Evolutionary conservation across 2,329 filamentous ascomycete genomes (phyloP).

Genomic region (Microascus cirrosus): DNA sequence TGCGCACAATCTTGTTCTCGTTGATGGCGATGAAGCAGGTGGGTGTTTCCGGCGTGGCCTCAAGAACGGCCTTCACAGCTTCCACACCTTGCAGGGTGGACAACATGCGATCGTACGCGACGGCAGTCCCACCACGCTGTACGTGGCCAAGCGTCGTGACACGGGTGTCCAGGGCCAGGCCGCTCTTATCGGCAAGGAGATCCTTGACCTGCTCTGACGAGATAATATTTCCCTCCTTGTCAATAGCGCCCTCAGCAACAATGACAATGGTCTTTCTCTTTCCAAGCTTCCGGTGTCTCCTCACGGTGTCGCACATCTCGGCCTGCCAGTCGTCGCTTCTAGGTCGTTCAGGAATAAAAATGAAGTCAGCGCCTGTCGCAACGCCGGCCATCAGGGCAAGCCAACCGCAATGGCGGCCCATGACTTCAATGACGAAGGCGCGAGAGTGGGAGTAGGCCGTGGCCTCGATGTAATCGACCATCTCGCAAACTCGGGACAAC

Average conservation of each 20-base stretch:
- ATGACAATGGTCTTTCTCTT: constrained; percentile 98
- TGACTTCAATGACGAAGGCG: constrained; percentile 96
- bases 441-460: constrained; percentile 90
- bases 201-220: constrained; percentile 72
- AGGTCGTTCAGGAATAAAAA: constrained; percentile 94
- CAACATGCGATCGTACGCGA: constrained; percentile 89
- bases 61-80: constrained; percentile 82
- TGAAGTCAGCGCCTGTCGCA: constrained; percentile 87
- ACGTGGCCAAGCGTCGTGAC: constrained; percentile 95
- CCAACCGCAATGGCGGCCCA: constrained; percentile 98
- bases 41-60: constrained; percentile 77
- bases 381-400: constrained; percentile 93
- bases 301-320: constrained; percentile 73
- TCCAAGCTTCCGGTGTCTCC: constrained; percentile 70
- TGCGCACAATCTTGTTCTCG: constrained; percentile 94
- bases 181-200: constrained; percentile 62
- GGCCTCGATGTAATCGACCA: constrained; percentile 93
- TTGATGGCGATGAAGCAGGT: constrained; percentile 94
- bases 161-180: constrained; percentile 77
- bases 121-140: constrained; percentile 87
- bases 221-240: constrained; percentile 75
- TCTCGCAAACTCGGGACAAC: constrained; percentile 83
- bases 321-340: constrained; percentile 78
- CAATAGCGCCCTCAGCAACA: constrained; percentile 88
- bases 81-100: constrained; percentile 89